These are phyloP conservation scores for Zasmidium angulare DNA, from an alignment of 2,329 filamentous ascomycete species.

Conservation along the genomic window DNA sequence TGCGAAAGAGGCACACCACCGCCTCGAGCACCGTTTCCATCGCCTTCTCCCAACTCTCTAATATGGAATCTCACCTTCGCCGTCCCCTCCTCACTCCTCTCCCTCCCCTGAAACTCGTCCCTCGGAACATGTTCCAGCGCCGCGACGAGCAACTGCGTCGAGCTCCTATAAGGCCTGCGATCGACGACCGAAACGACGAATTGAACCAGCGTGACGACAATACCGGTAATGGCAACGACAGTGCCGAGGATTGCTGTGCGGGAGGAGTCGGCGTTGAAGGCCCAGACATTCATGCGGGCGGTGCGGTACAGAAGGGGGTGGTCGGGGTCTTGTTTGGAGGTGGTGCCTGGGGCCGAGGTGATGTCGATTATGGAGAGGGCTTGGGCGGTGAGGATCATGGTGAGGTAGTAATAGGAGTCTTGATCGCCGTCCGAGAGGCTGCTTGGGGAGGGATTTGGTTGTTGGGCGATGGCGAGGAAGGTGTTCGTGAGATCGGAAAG, in stretches of 20 bases:
- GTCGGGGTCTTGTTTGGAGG: too few species aligned
- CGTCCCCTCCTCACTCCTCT: not conserved
- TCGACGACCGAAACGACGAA: slow-evolving; percentile 12
- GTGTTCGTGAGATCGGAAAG: not conserved
- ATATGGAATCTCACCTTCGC: not conserved
- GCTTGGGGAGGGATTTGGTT: not conserved
- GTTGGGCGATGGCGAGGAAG: not conserved
- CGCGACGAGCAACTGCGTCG: slow-evolving; percentile 21
- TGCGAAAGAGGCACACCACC: too few species aligned
- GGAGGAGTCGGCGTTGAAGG: slow-evolving; percentile 7
- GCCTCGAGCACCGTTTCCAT: not conserved
- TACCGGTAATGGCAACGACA: slow-evolving; percentile 1
- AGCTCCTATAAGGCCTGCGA: slow-evolving; percentile 8
- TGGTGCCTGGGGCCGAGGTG: not conserved
- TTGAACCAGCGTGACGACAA: slow-evolving; percentile 12
- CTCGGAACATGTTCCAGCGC: slow-evolving; percentile 22
- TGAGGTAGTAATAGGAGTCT: not conserved
- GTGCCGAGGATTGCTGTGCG: slow-evolving; percentile 6
- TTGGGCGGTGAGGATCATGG: slow-evolving; percentile 6
- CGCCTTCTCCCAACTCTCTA: not conserved
- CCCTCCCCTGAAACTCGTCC: slow-evolving; percentile 15
- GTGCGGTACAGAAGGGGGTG: not conserved
- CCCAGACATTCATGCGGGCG: slow-evolving; percentile 9
- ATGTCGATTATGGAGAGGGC: slow-evolving; percentile 8
- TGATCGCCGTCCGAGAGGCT: not conserved